These are phyloP conservation scores for Dipodascopsis uninucleata DNA, from an alignment of 805 yeast species.

Conservation along the genomic window DNA sequence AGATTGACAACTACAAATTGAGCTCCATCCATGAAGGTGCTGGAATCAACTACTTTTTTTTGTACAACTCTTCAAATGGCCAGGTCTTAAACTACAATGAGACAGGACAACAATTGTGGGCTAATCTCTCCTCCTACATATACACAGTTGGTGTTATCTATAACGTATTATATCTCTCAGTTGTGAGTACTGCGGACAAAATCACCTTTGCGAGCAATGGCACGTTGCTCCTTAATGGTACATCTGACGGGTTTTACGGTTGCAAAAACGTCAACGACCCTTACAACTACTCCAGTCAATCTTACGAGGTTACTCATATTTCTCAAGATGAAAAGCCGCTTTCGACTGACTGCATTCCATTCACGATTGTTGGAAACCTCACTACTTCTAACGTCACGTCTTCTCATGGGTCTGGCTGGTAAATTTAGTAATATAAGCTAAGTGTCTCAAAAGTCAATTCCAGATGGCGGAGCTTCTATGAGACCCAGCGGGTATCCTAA, in stretches of 20 bases:
- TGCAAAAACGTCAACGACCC: constrained; percentile 47
- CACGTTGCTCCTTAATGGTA: constrained; percentile 35
- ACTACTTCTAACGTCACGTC: no score
- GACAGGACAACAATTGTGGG: no score
- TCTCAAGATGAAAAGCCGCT: constrained; percentile 30
- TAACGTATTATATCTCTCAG: neutral
- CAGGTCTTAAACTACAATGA: neutral
- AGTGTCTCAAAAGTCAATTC: no score
- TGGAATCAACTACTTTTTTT: constrained; percentile 42
- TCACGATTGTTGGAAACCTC: no score
- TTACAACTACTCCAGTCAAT: constrained; percentile 38
- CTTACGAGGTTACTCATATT: constrained; percentile 35
- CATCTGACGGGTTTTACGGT: constrained; percentile 41
- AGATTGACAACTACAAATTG: no score
- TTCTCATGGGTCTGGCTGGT: no score
- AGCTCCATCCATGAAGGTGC: constrained; percentile 45
- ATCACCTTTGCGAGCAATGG: constrained; percentile 26
- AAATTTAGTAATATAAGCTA: no score
- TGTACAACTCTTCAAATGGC: constrained; percentile 30
- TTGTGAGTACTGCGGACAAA: neutral
- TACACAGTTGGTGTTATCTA: neutral
- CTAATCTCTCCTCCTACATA: neutral
- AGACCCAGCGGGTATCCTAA: no score
- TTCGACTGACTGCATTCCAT: constrained; percentile 28
- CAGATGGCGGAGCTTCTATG: no score